A percentile compares a stretch with the other conserved stretches of the same genome.
Evolutionary conservation across 352 stramenopile genomes (phyloP).

Genomic region (Phytophthora ohioensis): DNA sequence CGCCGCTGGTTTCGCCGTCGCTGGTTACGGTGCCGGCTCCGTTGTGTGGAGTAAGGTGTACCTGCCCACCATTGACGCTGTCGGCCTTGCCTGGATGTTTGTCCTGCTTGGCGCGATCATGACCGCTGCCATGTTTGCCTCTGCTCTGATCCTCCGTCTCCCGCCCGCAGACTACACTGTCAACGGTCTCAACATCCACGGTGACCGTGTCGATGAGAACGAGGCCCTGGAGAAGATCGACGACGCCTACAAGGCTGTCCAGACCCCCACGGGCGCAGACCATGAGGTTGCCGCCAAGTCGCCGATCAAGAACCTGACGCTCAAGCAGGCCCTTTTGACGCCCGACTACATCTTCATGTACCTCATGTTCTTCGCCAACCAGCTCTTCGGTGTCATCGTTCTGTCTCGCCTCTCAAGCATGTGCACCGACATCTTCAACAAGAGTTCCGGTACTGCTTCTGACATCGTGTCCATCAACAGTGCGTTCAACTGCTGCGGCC

Average conservation of each 20-base stretch:
- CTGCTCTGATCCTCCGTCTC: conserved; percentile 54
- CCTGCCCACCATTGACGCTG: conserved; percentile 53
- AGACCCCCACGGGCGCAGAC: conserved; percentile 37
- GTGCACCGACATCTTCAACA: conserved; percentile 62
- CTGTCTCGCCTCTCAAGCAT: conserved; percentile 69
- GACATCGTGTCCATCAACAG: conserved; percentile 70
- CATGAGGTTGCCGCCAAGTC: conserved; percentile 30
- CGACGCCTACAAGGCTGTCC: conserved; percentile 52
- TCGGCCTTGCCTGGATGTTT: conserved; percentile 61
- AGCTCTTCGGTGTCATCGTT: conserved; percentile 72
- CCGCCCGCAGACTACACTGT: conserved; percentile 57
- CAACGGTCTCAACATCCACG: conserved; percentile 69
- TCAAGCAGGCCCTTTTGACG: conserved; percentile 64
- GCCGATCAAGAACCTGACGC: conserved; percentile 56
- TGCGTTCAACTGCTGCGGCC: conserved; percentile 65
- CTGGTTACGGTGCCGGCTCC: conserved; percentile 65
- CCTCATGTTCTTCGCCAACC: conserved; percentile 73
- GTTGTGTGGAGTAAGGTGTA: conserved; percentile 76
- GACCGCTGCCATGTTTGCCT: conserved; percentile 53
- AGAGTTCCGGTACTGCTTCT: conserved; percentile 45
- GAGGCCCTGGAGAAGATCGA: conserved; percentile 53
- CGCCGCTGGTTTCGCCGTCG: conserved; percentile 69
- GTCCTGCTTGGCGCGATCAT: conserved; percentile 58
- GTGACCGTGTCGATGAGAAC: conserved; percentile 51
- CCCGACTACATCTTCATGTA: conserved; percentile 74